Evolutionary conservation across 345 rosid genomes (phyloP).

Genomic region (Gossypium raimondii): DNA sequence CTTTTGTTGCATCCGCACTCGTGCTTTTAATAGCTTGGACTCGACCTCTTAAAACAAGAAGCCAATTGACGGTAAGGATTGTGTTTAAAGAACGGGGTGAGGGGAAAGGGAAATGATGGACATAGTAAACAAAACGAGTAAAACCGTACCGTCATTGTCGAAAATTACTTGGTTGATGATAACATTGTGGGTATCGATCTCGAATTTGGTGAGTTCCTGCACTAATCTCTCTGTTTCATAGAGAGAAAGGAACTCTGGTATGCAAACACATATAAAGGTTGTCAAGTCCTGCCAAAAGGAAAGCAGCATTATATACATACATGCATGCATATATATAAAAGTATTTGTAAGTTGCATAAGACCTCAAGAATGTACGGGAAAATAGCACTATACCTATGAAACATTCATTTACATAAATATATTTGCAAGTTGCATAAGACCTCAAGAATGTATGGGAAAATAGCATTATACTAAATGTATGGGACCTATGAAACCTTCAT

Average conservation of each 20-base stretch:
- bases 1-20: slow-evolving; percentile 97
- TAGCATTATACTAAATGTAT: no score
- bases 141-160: slow-evolving; percentile 65
- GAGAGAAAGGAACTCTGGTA: slow-evolving; percentile 97
- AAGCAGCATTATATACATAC: background rate
- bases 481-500: background rate
- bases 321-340: background rate
- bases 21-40: slow-evolving; percentile 86
- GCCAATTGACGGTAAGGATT: slow-evolving; percentile 9
- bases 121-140: background rate
- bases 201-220: slow-evolving; percentile 97
- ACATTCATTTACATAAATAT: background rate
- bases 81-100: background rate
- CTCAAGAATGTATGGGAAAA: background rate
- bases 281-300: slow-evolving; percentile 75
- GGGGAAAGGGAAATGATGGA: background rate
- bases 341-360: no score
- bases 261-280: slow-evolving; percentile 94
- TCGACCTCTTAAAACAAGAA: slow-evolving; percentile 48
- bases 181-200: slow-evolving; percentile 94
- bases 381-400: background rate
- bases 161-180: slow-evolving; percentile 94
- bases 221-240: slow-evolving; percentile 98
- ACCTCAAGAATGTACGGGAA: background rate
- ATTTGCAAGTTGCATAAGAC: no score